Evolutionary conservation across 352 stramenopile genomes (phyloP), one percentile per base, ranked within the genome.

Genomic region (Globisporangium alternatum): DNA sequence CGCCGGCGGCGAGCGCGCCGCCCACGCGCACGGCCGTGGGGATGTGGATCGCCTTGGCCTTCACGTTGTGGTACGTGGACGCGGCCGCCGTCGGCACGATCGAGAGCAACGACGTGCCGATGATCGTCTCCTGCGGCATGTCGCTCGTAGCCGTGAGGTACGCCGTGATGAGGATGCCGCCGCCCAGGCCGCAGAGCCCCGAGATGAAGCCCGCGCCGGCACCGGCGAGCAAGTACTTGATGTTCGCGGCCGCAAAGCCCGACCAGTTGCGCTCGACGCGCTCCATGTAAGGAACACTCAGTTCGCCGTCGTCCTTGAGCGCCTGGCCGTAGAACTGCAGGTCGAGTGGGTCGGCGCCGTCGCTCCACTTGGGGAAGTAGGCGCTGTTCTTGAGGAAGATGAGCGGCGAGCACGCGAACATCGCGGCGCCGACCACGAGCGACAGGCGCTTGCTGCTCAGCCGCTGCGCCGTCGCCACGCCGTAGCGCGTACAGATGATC

Each of bases 101-200:
- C 33, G 80, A 90, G 21, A 95, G 64, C 52, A 95, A 71, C 59
- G 86, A 95, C 19, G 86, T 95, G 47, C 86, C 86, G 52, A 95
- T 93, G 67, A 95, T 93, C 8, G 73, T 74, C 58, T 80, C 76
- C 68, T 95, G 86, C 13, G 86, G 81, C 86, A 95, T 92, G 70
- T 95, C 86, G 67, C 86, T 95, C 6, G 84, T 81, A 33, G 85
- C 81, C 17, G 86, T 95, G 55, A 95, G 71, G 67, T 95, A 95
- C 2, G 86, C 82, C 17, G 86, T 95, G 68, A 95, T 95, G 60
- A 95, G 76, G 62, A 95, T 91, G 21, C 86, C 86, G 59, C 86
- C 86, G 68, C 86, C 86, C 37, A 93, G 73, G 35, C 86, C 86
- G 45, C 86, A 95, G 8, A 95, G 71, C 1, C 86, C 86, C 21